Conservation (phyloP, 768 basidiomycete species). For the Termitomyces sp. region DNA sequence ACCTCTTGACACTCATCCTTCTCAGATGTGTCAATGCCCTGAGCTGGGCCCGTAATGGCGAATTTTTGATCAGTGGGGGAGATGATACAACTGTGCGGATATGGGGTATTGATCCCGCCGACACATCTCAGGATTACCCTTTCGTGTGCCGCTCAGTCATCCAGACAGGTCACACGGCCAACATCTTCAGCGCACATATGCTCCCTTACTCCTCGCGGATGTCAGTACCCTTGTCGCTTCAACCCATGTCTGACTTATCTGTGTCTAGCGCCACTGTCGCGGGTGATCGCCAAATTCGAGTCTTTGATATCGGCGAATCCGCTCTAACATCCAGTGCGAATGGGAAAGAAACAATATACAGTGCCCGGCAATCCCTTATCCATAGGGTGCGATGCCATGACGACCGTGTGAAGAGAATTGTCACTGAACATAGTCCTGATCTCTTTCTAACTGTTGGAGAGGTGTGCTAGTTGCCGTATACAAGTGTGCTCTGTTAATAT, state of each 20-base stretch:
- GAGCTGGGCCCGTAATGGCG: conserved; percentile 65
- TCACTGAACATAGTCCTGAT: conserved; percentile 75
- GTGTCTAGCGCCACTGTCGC: conserved; percentile 60
- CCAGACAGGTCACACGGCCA: conserved; percentile 71
- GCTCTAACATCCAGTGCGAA: conserved; percentile 26
- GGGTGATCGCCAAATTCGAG: conserved; percentile 68
- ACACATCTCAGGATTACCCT: conserved; percentile 46
- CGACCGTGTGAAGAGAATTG: conserved; percentile 69
- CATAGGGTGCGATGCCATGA: conserved; percentile 64
- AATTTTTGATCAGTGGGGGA: conserved; percentile 61
- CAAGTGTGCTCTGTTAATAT: not conserved
- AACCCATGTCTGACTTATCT: conserved; percentile 5
- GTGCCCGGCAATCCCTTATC: conserved; percentile 40
- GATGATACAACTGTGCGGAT: conserved; percentile 77
- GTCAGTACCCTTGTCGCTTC: conserved; percentile 31
- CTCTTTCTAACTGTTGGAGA: conserved; percentile 76
- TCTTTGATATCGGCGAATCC: conserved; percentile 62
- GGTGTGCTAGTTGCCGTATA: conserved; percentile 31
- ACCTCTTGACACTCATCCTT: not conserved
- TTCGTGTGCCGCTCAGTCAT: conserved; percentile 66
- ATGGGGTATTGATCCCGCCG: conserved; percentile 60
- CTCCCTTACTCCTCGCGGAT: conserved; percentile 76
- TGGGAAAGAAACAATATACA: conserved; percentile 39
- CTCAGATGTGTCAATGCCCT: conserved; percentile 72
- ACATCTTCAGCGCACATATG: conserved; percentile 83